Conservation (phyloP, 2,329 filamentous ascomycete species). For the Ascochyta koolunga region DNA sequence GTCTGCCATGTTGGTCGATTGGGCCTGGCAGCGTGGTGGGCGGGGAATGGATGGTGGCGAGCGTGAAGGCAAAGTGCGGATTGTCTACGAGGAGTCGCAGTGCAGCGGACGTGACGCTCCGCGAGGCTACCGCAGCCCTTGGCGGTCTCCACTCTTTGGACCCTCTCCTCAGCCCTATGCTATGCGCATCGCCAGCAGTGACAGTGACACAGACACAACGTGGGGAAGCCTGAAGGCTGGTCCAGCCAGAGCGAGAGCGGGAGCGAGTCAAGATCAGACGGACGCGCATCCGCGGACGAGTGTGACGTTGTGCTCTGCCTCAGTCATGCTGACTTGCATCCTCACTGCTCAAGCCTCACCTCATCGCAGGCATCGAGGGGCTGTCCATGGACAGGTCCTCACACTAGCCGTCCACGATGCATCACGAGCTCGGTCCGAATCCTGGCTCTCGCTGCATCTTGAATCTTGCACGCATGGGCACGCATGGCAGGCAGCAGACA, state of each 20-base stretch:
- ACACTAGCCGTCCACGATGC: neutral
- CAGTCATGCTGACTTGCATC: conserved; percentile 7
- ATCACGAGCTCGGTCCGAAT: conserved; percentile 4
- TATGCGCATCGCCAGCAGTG: neutral
- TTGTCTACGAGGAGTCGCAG: too few species aligned
- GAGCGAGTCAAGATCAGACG: neutral
- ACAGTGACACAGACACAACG: too few species aligned
- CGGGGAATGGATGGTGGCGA: neutral
- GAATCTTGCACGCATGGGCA: too few species aligned
- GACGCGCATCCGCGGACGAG: neutral
- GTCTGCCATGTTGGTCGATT: conserved; percentile 27
- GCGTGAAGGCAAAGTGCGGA: neutral
- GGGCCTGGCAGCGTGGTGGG: neutral
- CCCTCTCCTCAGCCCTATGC: conserved; percentile 23
- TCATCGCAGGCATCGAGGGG: neutral
- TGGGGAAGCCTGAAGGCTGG: conserved; percentile 1
- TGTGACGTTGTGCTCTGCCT: neutral
- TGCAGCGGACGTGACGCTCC: conserved; percentile 21
- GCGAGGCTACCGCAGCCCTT: conserved; percentile 17
- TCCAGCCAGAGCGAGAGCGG: neutral
- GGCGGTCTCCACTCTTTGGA: conserved; percentile 19
- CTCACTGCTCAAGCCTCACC: too few species aligned
- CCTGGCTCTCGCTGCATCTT: too few species aligned
- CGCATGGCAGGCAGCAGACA: too few species aligned
- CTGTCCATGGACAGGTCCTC: neutral